These are phyloP conservation scores for Globisporangium rhizosaccharum DNA, from an alignment of 352 stramenopile genomes.

Conservation along the genomic window DNA sequence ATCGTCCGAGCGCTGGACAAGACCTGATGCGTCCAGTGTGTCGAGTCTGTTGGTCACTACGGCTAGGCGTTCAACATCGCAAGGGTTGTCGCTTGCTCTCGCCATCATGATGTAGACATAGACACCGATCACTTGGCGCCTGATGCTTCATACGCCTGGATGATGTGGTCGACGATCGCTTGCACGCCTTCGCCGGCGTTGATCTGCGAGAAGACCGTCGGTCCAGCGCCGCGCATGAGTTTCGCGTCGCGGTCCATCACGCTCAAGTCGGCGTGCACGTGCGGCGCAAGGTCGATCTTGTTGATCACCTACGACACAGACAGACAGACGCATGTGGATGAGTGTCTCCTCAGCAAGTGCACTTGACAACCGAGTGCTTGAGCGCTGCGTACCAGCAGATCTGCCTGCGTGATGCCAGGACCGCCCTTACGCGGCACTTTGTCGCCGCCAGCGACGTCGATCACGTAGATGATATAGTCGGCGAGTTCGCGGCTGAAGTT, in stretches of 20 bases:
- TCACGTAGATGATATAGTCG: slow-evolving; percentile 99
- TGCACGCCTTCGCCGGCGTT: slow-evolving; percentile 87
- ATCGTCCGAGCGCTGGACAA: no score
- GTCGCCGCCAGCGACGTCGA: slow-evolving; percentile 97
- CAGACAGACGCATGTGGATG: not conserved
- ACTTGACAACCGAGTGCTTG: not conserved
- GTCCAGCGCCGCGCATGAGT: slow-evolving; percentile 91
- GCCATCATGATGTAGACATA: no score
- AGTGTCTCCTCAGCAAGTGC: not conserved
- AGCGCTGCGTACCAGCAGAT: slow-evolving; percentile 75
- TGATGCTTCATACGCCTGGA: slow-evolving; percentile 20
- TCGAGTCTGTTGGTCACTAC: no score
- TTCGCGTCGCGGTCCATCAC: slow-evolving; percentile 96
- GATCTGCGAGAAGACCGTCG: slow-evolving; percentile 95
- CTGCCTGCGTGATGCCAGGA: slow-evolving; percentile 95
- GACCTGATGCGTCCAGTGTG: no score
- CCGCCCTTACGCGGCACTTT: slow-evolving; percentile 98
- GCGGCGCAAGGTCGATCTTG: slow-evolving; percentile 97
- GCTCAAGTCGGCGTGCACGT: slow-evolving; percentile 91
- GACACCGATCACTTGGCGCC: slow-evolving; percentile 13
- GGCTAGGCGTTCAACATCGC: no score
- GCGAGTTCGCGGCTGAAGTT: slow-evolving; percentile 97
- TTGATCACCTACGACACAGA: slow-evolving; percentile 89
- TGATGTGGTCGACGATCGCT: slow-evolving; percentile 88
- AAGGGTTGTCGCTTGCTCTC: no score